phyloP scores from a whole-genome alignment of 169 alveolate genomes.

The Babesia sp. region DNA sequence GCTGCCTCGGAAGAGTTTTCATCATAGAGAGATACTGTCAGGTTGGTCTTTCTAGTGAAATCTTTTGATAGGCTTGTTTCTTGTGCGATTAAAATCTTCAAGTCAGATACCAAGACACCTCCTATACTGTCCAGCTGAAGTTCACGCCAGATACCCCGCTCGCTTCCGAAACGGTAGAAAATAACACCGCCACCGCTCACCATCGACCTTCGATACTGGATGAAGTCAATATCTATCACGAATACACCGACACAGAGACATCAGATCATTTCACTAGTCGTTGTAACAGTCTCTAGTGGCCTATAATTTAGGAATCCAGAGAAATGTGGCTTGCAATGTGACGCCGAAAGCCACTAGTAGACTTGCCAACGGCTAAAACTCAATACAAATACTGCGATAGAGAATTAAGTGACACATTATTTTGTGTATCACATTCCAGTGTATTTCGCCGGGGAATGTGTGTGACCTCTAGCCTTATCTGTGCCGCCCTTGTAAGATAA shows the following conservation, averaged over 20 bases:
- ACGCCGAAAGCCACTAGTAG: too few relatives aligned
- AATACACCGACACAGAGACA: neutral
- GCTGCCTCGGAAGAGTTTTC: conserved; percentile 34
- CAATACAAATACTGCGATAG: too few relatives aligned
- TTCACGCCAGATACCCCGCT: conserved; percentile 69
- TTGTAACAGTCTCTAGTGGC: too few relatives aligned
- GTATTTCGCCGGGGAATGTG: too few relatives aligned
- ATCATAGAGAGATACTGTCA: conserved; percentile 51
- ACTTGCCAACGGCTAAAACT: too few relatives aligned
- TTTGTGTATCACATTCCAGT: too few relatives aligned
- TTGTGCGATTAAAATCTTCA: conserved; percentile 62
- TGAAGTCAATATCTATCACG: neutral
- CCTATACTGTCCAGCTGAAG: conserved; percentile 34
- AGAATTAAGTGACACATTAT: too few relatives aligned
- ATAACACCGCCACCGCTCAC: conserved; percentile 31
- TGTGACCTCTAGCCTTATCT: too few relatives aligned
- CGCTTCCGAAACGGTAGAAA: conserved; percentile 70
- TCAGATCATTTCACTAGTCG: too few relatives aligned
- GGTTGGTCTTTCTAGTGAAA: conserved; percentile 58
- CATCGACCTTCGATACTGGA: neutral
- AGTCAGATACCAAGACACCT: conserved; percentile 60
- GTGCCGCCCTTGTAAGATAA: too few relatives aligned
- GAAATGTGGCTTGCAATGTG: too few relatives aligned
- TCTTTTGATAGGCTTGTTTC: conserved; percentile 59
- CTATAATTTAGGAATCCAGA: too few relatives aligned